Evolutionary conservation across 345 rosid species (phyloP), one percentile per base, ranked within the genome.

Genomic region (Erucastrum elatum): DNA sequence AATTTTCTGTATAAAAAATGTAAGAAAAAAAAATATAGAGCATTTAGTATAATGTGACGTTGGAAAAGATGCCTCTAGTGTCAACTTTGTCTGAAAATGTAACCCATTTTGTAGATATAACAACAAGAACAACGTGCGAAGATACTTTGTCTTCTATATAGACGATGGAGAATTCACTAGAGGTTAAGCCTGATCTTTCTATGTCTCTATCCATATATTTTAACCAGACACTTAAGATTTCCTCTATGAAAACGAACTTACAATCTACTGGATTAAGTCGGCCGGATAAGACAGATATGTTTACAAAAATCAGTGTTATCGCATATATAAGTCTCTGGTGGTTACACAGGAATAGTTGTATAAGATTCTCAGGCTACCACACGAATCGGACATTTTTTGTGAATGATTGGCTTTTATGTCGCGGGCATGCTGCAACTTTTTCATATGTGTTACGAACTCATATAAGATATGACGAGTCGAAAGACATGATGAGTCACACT

Each of bases 121-220:
- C 60, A 74, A 68, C 82, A 74, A 79, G 49, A 74, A 79, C 49
- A 74, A 74, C 75, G 78, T 79, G 78, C 75, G 66, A 80, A 74
- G 79, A 80, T 80, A 74, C 79, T 62, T 49, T 80, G 79, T 80
- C 82, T 62, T 68, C 75, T 68, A 68, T 63, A 37, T 68, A 66
- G 66, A 80, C 51, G 82, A 80, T 74, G 79, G 78, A 79, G 66
- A 79, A 51, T 79, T 74, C 71, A 79, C 51, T 46, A 72, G 64
- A 72, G 63, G 69, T 35, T 59, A 71, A 78, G 46, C 58, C 58
- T 79, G 33, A 66, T 53, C 75, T 12, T 67, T 74, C 34, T 73
- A 49, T 68, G 78, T 74, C 78, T 51, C 70, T 62, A 68, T 80
- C 82, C 66, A 67, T 68, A 68, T 41, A 74, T 61, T 60, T 79